These are phyloP conservation scores for Lentinula aciculospora DNA, from an alignment of 768 basidiomycete species.

Conservation along the genomic window DNA sequence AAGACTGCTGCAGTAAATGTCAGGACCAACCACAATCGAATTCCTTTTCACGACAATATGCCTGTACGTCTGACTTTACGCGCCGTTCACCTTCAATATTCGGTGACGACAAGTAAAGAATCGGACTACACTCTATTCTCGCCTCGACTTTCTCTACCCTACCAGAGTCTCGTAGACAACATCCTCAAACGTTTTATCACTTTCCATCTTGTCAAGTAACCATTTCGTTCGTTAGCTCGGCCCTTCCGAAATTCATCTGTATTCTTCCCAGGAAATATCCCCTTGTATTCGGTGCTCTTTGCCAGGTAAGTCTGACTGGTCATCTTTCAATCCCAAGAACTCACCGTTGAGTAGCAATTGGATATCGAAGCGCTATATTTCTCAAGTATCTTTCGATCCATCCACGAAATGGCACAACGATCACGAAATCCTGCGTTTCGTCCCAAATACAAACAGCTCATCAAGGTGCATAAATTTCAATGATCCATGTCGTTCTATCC, in stretches of 20 bases:
- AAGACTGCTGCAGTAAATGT: constrained; percentile 28
- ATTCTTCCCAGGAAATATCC: constrained; percentile 58
- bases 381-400: constrained; percentile 41
- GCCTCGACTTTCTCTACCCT: constrained; percentile 47
- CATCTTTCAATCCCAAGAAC: neutral
- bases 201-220: constrained; percentile 54
- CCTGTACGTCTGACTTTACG: constrained; percentile 37
- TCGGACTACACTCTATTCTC: constrained; percentile 43
- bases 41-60: constrained; percentile 19
- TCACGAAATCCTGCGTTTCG: constrained; percentile 46
- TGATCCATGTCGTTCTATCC: neutral
- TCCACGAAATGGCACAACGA: constrained; percentile 45
- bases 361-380: constrained; percentile 47
- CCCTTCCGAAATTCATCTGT: neutral
- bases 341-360: constrained; percentile 40
- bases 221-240: constrained; percentile 10
- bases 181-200: constrained; percentile 48
- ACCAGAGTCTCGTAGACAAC: constrained; percentile 44
- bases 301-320: constrained; percentile 36
- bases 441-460: constrained; percentile 31
- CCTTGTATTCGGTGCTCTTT: constrained; percentile 67
- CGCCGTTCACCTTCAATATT: constrained; percentile 27
- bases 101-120: constrained; percentile 21
- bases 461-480: constrained; percentile 17
- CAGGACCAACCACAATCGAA: constrained; percentile 27